Conservation (phyloP, 2,329 filamentous ascomycete species). For the Thelonectria blattea region DNA sequence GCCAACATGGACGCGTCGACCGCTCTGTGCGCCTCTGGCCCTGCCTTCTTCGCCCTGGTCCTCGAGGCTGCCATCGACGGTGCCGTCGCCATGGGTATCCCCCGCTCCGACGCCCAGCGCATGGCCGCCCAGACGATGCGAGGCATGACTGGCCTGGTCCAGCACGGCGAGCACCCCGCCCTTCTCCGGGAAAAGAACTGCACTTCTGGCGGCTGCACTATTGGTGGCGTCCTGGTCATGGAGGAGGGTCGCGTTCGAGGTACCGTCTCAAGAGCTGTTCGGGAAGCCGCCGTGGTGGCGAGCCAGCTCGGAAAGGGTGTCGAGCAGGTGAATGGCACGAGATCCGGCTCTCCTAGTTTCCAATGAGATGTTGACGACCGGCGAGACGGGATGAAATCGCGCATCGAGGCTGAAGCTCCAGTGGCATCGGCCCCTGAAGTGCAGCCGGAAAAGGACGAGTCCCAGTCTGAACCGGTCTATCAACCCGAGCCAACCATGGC, state of each 20-base stretch:
- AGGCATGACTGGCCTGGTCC: constrained; percentile 72
- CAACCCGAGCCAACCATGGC: constrained; percentile 1
- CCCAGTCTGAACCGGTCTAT: constrained; percentile 3
- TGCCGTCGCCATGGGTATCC: constrained; percentile 79
- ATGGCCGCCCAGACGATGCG: constrained; percentile 84
- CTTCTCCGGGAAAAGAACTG: constrained; percentile 77
- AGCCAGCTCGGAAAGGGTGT: constrained; percentile 60
- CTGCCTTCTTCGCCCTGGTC: constrained; percentile 77
- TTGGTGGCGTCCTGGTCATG: constrained; percentile 73
- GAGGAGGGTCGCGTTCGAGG: constrained; percentile 76
- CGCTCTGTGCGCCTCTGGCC: constrained; percentile 75
- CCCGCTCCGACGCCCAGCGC: constrained; percentile 71
- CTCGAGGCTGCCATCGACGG: constrained; percentile 79
- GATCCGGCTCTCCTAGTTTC: constrained; percentile 24
- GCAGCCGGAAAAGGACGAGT: constrained; percentile 4
- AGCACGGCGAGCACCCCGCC: constrained; percentile 76
- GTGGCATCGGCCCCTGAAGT: not conserved
- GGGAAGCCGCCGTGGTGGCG: constrained; percentile 74
- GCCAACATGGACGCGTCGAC: constrained; percentile 75
- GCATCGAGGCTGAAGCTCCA: not conserved
- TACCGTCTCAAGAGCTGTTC: constrained; percentile 69
- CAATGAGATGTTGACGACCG: constrained; percentile 23
- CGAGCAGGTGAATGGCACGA: constrained; percentile 47
- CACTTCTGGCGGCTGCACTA: constrained; percentile 80
- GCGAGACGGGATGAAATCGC: not conserved